Evolutionary conservation across 768 basidiomycete species (phyloP).

Genomic region (Leucocoprinus leucothites): DNA sequence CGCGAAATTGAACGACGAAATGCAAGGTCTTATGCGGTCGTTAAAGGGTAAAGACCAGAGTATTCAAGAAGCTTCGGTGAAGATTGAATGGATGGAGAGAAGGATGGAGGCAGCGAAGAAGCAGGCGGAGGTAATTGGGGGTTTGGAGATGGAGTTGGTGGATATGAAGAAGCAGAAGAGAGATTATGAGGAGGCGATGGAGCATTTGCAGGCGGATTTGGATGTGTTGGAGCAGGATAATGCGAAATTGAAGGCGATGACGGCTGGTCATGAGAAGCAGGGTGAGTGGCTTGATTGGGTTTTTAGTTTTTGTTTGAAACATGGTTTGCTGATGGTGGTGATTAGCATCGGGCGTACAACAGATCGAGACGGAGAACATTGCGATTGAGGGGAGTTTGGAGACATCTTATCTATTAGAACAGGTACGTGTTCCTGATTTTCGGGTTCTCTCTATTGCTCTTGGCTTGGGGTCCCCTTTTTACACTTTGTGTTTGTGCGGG

Average conservation of each 20-base stretch:
- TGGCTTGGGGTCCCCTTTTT: too few relatives aligned
- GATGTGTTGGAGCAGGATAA: slow-evolving; percentile 88
- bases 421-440: slow-evolving; percentile 42
- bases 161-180: slow-evolving; percentile 87
- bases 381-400: slow-evolving; percentile 81
- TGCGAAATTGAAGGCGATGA: slow-evolving; percentile 69
- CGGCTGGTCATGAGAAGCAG: slow-evolving; percentile 68
- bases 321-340: neutral
- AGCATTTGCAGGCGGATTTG: slow-evolving; percentile 86
- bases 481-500: too few relatives aligned
- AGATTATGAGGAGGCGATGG: slow-evolving; percentile 91
- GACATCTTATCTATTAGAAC: slow-evolving; percentile 84
- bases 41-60: slow-evolving; percentile 87
- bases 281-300: slow-evolving; percentile 36
- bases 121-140: slow-evolving; percentile 78
- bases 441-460: neutral
- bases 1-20: slow-evolving; percentile 81
- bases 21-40: slow-evolving; percentile 81
- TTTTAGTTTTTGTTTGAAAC: neutral
- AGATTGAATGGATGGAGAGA: slow-evolving; percentile 94
- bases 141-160: slow-evolving; percentile 76
- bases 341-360: slow-evolving; percentile 44
- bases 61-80: slow-evolving; percentile 85
- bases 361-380: slow-evolving; percentile 55
- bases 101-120: slow-evolving; percentile 89